phyloP scores from a whole-genome alignment of 2,329 filamentous ascomycete genomes.

The Aspergillus oerlinghausenensis region DNA sequence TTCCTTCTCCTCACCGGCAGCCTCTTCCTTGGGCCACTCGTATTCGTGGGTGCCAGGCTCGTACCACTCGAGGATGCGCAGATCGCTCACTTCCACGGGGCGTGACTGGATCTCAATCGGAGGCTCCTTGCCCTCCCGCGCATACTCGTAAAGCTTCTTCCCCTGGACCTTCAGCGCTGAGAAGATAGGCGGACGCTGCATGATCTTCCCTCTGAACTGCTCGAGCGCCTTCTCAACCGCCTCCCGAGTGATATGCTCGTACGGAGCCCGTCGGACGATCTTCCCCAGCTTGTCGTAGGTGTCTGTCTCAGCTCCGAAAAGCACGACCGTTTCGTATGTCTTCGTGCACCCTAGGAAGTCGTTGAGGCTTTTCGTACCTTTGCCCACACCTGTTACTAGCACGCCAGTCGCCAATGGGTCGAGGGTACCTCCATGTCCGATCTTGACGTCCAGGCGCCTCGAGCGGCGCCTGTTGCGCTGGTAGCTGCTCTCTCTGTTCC shows the following conservation, averaged over 20 bases:
- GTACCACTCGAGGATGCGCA: conserved; percentile 79
- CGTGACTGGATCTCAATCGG: conserved; percentile 79
- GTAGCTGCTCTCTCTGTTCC: conserved; percentile 53
- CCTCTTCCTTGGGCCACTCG: conserved; percentile 75
- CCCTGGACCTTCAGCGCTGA: conserved; percentile 90
- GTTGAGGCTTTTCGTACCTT: conserved; percentile 76
- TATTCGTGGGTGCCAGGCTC: conserved; percentile 76
- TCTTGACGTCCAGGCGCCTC: conserved; percentile 70
- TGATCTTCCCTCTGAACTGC: conserved; percentile 73
- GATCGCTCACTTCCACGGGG: conserved; percentile 68
- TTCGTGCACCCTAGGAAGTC: conserved; percentile 86
- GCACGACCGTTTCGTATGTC: conserved; percentile 80
- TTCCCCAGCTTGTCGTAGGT: conserved; percentile 86
- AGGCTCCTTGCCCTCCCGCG: conserved; percentile 79
- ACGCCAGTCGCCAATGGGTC: conserved; percentile 93
- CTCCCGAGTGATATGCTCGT: conserved; percentile 75
- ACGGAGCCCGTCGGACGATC: conserved; percentile 68
- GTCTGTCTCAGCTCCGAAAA: conserved; percentile 91
- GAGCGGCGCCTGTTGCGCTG: conserved; percentile 60
- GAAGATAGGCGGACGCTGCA: conserved; percentile 88
- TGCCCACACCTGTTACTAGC: conserved; percentile 80
- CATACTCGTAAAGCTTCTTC: conserved; percentile 94
- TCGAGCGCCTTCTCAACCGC: conserved; percentile 71
- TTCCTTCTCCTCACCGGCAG: conserved; percentile 67
- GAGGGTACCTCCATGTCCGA: conserved; percentile 92